phyloP scores from a whole-genome alignment of 78 protist species.

The Kipferlia bialata region DNA sequence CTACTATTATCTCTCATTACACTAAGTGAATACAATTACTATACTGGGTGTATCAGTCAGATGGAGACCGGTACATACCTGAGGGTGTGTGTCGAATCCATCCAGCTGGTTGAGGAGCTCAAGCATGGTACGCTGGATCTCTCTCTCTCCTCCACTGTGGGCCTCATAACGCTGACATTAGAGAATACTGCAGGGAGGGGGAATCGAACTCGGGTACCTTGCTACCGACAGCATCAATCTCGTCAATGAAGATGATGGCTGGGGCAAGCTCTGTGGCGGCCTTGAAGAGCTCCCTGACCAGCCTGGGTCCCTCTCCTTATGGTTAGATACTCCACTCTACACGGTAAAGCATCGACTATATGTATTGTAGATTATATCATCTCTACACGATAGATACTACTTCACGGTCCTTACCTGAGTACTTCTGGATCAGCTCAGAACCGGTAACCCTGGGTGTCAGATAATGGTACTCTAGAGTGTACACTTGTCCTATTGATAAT shows the following conservation, averaged over 20 bases:
- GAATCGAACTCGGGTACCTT: too few relatives aligned
- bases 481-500: not conserved
- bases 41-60: too few relatives aligned
- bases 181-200: not conserved
- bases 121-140: constrained; percentile 98
- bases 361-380: too few relatives aligned
- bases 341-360: too few relatives aligned
- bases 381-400: too few relatives aligned
- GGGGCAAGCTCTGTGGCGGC: constrained; percentile 93
- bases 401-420: too few relatives aligned
- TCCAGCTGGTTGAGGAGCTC: constrained; percentile 97
- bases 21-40: too few relatives aligned
- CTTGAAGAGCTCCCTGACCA: constrained; percentile 89
- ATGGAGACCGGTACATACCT: too few relatives aligned
- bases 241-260: constrained; percentile 97
- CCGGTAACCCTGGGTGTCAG: constrained; percentile 89
- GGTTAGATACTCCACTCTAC: too few relatives aligned
- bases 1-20: too few relatives aligned
- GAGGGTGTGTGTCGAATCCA: constrained; percentile 94
- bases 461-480: not conserved
- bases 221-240: constrained; percentile 98
- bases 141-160: constrained; percentile 87
- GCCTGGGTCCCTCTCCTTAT: constrained; percentile 20
- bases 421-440: constrained; percentile 96
- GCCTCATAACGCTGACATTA: constrained; percentile 63